Conservation (phyloP, 2,329 filamentous ascomycete genomes). For the Thielaviopsis ethacetica region DNA sequence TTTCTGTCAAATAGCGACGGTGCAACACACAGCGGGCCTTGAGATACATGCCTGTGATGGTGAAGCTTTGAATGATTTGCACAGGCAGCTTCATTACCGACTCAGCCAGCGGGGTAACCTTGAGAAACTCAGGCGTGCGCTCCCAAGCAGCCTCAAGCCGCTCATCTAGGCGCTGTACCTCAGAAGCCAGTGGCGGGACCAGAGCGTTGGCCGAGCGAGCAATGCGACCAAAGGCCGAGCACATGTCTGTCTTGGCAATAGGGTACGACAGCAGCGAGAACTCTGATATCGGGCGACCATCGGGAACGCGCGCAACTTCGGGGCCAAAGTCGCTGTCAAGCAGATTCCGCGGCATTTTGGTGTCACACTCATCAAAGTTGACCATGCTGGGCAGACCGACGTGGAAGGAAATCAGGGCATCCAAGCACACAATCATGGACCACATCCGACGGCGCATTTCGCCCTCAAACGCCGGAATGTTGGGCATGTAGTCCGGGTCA, state of each 20-base stretch:
- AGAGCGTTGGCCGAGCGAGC: conserved; percentile 33
- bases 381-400: conserved; percentile 52
- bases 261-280: conserved; percentile 42
- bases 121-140: conserved; percentile 31
- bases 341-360: conserved; percentile 42
- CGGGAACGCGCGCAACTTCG: conserved; percentile 36
- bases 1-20: conserved; percentile 33
- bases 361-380: conserved; percentile 46
- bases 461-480: conserved; percentile 33
- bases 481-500: conserved; percentile 34
- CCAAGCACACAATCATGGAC: conserved; percentile 39
- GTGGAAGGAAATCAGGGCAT: conserved; percentile 49
- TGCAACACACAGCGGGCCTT: conserved; percentile 41
- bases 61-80: conserved; percentile 35
- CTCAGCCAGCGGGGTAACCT: conserved; percentile 29
- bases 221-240: conserved; percentile 32
- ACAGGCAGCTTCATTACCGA: conserved; percentile 27
- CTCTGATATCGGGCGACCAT: conserved; percentile 37
- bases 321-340: conserved; percentile 49
- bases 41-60: conserved; percentile 34
- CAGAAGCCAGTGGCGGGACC: conserved; percentile 28
- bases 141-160: conserved; percentile 29
- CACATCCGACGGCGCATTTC: conserved; percentile 38
- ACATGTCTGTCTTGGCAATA: conserved; percentile 32
- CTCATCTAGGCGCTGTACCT: conserved; percentile 32